Conservation (phyloP, 1,139 yeast genomes). For the Debaryomyces psychrophilus region DNA sequence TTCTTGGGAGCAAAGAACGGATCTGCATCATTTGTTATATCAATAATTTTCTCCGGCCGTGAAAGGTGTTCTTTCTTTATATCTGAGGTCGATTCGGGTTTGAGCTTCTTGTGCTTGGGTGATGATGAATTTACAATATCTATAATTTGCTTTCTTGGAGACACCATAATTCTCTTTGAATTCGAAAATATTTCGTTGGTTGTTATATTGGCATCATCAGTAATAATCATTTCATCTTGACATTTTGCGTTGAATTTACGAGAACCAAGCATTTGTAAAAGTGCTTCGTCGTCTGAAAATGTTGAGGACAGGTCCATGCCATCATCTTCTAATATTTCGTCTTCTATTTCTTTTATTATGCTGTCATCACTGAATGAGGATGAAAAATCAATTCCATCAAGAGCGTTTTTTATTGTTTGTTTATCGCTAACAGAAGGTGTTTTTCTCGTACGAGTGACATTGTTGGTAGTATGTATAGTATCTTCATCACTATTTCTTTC, state of each 20-base stretch:
- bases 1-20: neutral
- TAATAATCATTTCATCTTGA: neutral
- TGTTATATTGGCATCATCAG: neutral
- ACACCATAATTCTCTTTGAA: neutral
- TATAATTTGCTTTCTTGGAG: neutral
- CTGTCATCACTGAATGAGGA: conserved; percentile 12
- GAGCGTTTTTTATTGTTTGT: neutral
- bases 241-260: neutral
- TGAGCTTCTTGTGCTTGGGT: conserved; percentile 4
- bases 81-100: neutral
- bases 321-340: neutral
- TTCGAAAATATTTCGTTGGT: neutral
- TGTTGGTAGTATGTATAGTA: neutral
- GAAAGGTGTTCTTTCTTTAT: too few relatives aligned
- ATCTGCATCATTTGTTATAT: neutral
- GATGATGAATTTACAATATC: conserved; percentile 4
- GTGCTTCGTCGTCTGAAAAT: conserved; percentile 6
- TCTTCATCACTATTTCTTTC: neutral
- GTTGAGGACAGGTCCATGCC: neutral
- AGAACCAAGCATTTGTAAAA: conserved; percentile 4
- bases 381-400: conserved; percentile 11
- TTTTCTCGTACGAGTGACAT: too few relatives aligned
- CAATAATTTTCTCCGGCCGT: neutral
- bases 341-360: neutral
- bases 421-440: neutral